Evolutionary conservation across 2,329 filamentous ascomycete species (phyloP).

Genomic region (Colletotrichum plurivorum): DNA sequence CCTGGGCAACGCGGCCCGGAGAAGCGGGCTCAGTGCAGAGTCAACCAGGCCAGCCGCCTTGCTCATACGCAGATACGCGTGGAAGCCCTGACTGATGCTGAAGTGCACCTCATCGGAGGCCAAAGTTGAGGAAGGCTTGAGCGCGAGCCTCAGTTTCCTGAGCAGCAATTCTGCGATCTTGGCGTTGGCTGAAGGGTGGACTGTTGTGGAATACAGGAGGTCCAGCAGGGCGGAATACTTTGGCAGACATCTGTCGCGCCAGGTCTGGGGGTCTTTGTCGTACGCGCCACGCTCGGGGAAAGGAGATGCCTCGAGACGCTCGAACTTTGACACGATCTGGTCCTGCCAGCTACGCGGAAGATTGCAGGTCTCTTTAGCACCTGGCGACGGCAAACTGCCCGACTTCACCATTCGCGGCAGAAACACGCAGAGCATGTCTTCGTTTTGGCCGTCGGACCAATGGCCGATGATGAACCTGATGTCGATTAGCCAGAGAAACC

Average conservation of each 20-base stretch:
- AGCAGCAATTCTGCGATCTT: slow-evolving; percentile 77
- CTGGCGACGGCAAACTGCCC: slow-evolving; percentile 66
- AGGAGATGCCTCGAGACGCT: slow-evolving; percentile 73
- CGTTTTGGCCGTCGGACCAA: slow-evolving; percentile 77
- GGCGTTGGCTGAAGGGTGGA: slow-evolving; percentile 77
- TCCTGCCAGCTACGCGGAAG: slow-evolving; percentile 80
- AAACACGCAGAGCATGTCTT: slow-evolving; percentile 78
- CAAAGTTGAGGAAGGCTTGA: slow-evolving; percentile 72
- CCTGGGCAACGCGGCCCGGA: slow-evolving; percentile 75
- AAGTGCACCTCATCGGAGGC: slow-evolving; percentile 78
- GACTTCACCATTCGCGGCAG: slow-evolving; percentile 75
- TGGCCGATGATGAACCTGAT: slow-evolving; percentile 80
- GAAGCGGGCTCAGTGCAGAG: slow-evolving; percentile 71
- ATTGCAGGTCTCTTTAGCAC: slow-evolving; percentile 67
- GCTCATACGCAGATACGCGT: slow-evolving; percentile 78
- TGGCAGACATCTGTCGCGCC: slow-evolving; percentile 74
- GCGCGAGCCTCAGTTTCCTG: slow-evolving; percentile 74
- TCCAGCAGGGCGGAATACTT: slow-evolving; percentile 78
- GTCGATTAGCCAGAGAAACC: slow-evolving; percentile 41
- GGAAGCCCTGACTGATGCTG: slow-evolving; percentile 81
- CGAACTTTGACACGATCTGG: slow-evolving; percentile 79
- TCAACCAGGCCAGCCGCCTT: slow-evolving; percentile 72
- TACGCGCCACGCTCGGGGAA: slow-evolving; percentile 76
- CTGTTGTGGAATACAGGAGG: slow-evolving; percentile 71
- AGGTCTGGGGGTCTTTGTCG: slow-evolving; percentile 72